Evolutionary conservation across 1,139 yeast species (phyloP).

Genomic region (Blastobotrys persicus): DNA sequence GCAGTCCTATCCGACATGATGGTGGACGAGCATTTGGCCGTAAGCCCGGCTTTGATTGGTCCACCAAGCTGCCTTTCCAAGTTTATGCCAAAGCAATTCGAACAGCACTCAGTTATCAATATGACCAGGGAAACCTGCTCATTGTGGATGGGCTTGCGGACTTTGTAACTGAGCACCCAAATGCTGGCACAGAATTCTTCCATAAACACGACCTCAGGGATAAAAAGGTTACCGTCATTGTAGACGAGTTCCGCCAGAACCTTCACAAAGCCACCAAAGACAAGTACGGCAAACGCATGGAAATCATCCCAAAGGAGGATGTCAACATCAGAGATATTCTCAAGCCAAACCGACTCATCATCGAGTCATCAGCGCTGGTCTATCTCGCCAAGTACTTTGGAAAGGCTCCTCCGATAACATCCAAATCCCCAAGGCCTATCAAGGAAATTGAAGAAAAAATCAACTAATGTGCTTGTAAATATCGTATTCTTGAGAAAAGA

Average conservation of each 20-base stretch:
- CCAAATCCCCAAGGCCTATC: conserved; percentile 6
- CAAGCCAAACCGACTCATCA: conserved; percentile 72
- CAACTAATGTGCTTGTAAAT: conserved; percentile 10
- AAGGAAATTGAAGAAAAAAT: conserved; percentile 2
- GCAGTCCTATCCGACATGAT: conserved; percentile 86
- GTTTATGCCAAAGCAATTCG: conserved; percentile 73
- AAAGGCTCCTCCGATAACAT: conserved; percentile 13
- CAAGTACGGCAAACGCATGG: conserved; percentile 49
- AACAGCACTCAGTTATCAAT: conserved; percentile 77
- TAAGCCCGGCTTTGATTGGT: conserved; percentile 77
- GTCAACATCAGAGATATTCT: conserved; percentile 82
- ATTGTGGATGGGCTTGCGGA: conserved; percentile 65
- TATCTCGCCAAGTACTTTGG: conserved; percentile 36
- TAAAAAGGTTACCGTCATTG: conserved; percentile 65
- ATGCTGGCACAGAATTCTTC: conserved; percentile 59
- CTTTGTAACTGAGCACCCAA: conserved; percentile 47
- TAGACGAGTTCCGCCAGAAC: conserved; percentile 51
- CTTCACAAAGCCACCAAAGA: conserved; percentile 50
- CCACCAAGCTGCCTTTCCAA: conserved; percentile 75
- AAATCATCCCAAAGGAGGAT: conserved; percentile 70
- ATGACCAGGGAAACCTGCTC: conserved; percentile 66
- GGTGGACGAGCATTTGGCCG: conserved; percentile 92
- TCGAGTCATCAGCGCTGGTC: conserved; percentile 73
- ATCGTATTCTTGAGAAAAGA: no score
- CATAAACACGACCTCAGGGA: conserved; percentile 52